Base-by-base conservation (phyloP, 1,284 basidiomycete species). In the Sporisorium scitamineum region DNA sequence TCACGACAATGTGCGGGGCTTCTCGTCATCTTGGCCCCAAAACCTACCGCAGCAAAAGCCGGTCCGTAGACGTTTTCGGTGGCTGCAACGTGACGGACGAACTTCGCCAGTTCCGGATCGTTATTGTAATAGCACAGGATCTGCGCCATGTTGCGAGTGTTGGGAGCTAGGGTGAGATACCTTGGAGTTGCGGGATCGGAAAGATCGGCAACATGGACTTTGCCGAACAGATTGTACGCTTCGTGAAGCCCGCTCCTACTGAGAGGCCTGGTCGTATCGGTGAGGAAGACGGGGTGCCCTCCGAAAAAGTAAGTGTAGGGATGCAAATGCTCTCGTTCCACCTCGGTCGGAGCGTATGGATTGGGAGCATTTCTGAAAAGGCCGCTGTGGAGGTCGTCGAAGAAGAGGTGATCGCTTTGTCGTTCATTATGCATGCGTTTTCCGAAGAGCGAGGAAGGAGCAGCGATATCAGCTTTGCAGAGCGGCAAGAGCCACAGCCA, bases 251-350 rank as follows among this genome's bases (percentile, higher is more conserved):
- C 8, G 13, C 20, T 45, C 16, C 27, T 14, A 24, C 20, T 58
- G 18, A 64, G 29, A 41, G 39, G 42, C 16, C 11, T 11, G 13
- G 1, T 14, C 3, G 7, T 9, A 31, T 47, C 34, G 26, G 50
- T 39, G 29, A 57, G 26, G 27, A 64, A 54, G 20, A 64, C 24
- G n/a, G 61, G 61, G 1, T 45, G 34, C 10, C 24, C n/a, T 6
- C 58, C 11, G 50, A 37, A 54, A 20, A 64, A 64, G 44, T 57
- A 58, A 0, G 32, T 58, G 9, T 45, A 10, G 18, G 61, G 55
- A 20, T 29, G 54, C 50, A 57, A 27, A 16, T 54, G 32, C 26
- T 53, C 41, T 29, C 20, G 11, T 14, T 57, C 54, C 2, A 2
- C 5, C 4, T 18, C 8, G 2, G 8, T 22, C 1, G 54, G 61